These are phyloP conservation scores for Aspergillus oerlinghausenensis DNA, from an alignment of 2,329 filamentous ascomycete species.

Conservation along the genomic window DNA sequence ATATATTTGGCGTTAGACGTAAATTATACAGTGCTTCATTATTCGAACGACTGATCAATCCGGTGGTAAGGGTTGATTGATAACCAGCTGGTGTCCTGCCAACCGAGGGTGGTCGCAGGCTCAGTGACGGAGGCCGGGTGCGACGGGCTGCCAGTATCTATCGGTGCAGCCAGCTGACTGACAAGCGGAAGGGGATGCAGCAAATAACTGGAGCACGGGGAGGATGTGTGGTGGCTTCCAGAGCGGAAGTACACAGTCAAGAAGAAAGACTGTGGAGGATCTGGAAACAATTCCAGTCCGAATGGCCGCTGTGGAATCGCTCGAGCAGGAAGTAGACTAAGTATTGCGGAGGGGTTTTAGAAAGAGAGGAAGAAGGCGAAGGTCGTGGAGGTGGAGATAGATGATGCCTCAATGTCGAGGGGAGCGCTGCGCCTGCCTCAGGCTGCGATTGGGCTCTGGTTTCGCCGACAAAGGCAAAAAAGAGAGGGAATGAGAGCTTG, in stretches of 20 bases:
- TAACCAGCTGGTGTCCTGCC: neutral
- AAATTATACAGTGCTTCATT: slow-evolving; percentile 21
- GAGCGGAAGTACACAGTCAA: slow-evolving; percentile 11
- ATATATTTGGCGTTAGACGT: slow-evolving; percentile 20
- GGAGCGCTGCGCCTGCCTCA: slow-evolving; percentile 9
- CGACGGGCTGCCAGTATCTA: slow-evolving; percentile 6
- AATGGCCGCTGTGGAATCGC: slow-evolving; percentile 1
- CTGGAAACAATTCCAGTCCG: slow-evolving; percentile 3
- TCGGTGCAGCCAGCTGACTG: slow-evolving; percentile 14
- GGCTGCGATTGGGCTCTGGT: slow-evolving; percentile 13
- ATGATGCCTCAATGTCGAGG: neutral
- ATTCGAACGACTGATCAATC: slow-evolving; percentile 14
- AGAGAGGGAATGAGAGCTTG: neutral
- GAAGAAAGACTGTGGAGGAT: slow-evolving; percentile 1
- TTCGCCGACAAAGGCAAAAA: neutral
- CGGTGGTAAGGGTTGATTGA: slow-evolving; percentile 4
- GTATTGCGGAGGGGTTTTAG: neutral
- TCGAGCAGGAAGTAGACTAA: neutral
- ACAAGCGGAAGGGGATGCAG: slow-evolving; percentile 12
- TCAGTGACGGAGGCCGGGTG: slow-evolving; percentile 11
- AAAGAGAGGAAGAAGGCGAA: slow-evolving; percentile 1
- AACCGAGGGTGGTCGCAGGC: slow-evolving; percentile 7
- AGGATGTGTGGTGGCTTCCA: slow-evolving; percentile 15
- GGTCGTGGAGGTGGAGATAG: slow-evolving; percentile 1
- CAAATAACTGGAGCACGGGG: slow-evolving; percentile 1